These are phyloP conservation scores for Phytophthora tubulina DNA, from an alignment of 352 stramenopile genomes.

Conservation along the genomic window DNA sequence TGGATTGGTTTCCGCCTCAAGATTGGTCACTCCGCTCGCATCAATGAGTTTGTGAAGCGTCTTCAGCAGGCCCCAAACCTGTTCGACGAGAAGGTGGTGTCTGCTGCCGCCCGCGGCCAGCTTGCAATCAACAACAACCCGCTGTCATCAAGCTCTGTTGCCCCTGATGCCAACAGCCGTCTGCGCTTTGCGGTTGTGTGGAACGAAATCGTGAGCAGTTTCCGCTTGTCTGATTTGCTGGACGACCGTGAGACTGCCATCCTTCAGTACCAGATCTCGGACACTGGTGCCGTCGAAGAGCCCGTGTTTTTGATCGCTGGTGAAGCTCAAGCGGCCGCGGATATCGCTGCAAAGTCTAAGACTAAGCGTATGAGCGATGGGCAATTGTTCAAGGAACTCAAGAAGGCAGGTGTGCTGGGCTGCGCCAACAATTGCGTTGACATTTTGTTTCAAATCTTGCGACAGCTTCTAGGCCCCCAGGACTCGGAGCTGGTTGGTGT, in stretches of 20 bases:
- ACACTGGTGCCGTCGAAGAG: slow-evolving; percentile 82
- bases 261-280: slow-evolving; percentile 90
- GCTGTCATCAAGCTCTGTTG: slow-evolving; percentile 60
- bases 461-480: slow-evolving; percentile 76
- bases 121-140: slow-evolving; percentile 70
- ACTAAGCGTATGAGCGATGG: slow-evolving; percentile 65
- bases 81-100: slow-evolving; percentile 87
- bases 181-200: slow-evolving; percentile 89
- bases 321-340: slow-evolving; percentile 72
- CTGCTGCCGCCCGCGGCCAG: slow-evolving; percentile 70
- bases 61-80: slow-evolving; percentile 69
- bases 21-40: slow-evolving; percentile 84
- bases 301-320: slow-evolving; percentile 90
- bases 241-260: slow-evolving; percentile 90
- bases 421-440: slow-evolving; percentile 85
- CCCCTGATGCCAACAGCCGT: slow-evolving; percentile 79
- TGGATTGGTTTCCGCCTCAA: slow-evolving; percentile 83
- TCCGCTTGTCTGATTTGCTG: slow-evolving; percentile 86
- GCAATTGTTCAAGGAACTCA: slow-evolving; percentile 74
- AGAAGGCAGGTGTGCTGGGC: slow-evolving; percentile 76
- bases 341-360: slow-evolving; percentile 74
- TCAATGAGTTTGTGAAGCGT: slow-evolving; percentile 76
- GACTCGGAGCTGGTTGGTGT: slow-evolving; percentile 72
- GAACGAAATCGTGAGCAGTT: slow-evolving; percentile 92
- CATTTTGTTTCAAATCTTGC: slow-evolving; percentile 85